Evolutionary conservation across 1,284 basidiomycete species (phyloP).

Genomic region (Gastroboletus turbinatus): DNA sequence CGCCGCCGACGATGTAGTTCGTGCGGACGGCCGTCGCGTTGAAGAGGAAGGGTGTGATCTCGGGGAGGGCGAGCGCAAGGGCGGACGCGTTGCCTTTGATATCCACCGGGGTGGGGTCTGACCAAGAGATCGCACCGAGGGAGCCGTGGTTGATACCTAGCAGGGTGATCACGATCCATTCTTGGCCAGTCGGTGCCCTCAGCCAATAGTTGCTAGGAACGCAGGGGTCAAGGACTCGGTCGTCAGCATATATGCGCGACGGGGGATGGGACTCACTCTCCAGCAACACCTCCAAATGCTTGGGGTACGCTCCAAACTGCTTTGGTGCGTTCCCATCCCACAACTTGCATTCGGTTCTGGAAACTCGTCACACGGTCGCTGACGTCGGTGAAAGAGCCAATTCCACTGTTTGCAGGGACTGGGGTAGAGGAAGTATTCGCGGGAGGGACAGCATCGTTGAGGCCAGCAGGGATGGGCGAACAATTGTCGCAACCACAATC

Average conservation of each 20-base stretch:
- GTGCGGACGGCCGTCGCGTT: slow-evolving; percentile 24
- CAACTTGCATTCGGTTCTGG: slow-evolving; percentile 49
- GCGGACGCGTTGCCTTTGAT: slow-evolving; percentile 59
- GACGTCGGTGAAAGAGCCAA: slow-evolving; percentile 49
- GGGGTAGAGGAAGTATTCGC: slow-evolving; percentile 22
- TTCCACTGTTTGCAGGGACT: slow-evolving; percentile 29
- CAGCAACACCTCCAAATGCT: slow-evolving; percentile 60
- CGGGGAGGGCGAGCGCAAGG: slow-evolving; percentile 47
- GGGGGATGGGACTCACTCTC: slow-evolving; percentile 41
- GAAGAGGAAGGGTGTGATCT: slow-evolving; percentile 43
- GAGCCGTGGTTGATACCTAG: slow-evolving; percentile 72
- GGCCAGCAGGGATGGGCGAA: slow-evolving; percentile 35
- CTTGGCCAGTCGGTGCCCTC: slow-evolving; percentile 62
- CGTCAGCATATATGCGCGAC: background rate
- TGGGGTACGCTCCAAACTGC: slow-evolving; percentile 76
- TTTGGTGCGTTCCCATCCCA: slow-evolving; percentile 56
- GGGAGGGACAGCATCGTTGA: slow-evolving; percentile 30
- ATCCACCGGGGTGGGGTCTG: slow-evolving; percentile 59
- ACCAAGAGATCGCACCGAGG: slow-evolving; percentile 67
- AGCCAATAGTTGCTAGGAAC: slow-evolving; percentile 59
- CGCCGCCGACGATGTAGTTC: slow-evolving; percentile 34
- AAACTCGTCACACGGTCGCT: slow-evolving; percentile 64
- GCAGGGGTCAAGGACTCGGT: background rate
- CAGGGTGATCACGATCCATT: slow-evolving; percentile 63
- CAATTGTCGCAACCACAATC: slow-evolving; percentile 70